Conservation (phyloP, 768 basidiomycete genomes). For the Lactarius indigo region DNA sequence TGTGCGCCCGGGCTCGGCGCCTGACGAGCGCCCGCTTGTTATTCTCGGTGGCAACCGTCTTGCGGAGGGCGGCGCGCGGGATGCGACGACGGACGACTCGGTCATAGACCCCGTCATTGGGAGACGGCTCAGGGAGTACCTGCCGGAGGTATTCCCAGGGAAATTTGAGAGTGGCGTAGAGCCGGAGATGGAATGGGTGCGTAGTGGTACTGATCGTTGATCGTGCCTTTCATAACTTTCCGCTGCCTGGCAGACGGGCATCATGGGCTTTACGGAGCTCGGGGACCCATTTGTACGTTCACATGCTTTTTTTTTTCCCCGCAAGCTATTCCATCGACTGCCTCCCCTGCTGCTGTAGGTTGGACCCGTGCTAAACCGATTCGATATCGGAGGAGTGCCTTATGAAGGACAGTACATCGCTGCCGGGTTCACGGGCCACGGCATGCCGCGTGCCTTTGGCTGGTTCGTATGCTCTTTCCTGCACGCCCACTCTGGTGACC, state of each 20-base stretch:
- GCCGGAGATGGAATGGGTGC: conserved; percentile 81
- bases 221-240: neutral
- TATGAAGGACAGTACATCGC: conserved; percentile 64
- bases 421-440: conserved; percentile 74
- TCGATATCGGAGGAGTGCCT: conserved; percentile 18
- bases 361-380: conserved; percentile 48
- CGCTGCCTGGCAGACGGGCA: conserved; percentile 56
- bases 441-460: conserved; percentile 73
- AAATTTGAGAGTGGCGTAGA: conserved; percentile 46
- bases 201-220: conserved; percentile 25
- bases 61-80: conserved; percentile 44
- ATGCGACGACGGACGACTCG: conserved; percentile 55
- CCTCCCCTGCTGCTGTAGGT: conserved; percentile 41
- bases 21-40: conserved; percentile 48
- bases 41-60: conserved; percentile 72
- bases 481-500: neutral
- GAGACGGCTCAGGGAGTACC: conserved; percentile 49
- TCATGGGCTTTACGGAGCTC: conserved; percentile 69
- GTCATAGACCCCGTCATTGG: conserved; percentile 47
- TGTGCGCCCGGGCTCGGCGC: conserved; percentile 46
- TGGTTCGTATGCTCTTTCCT: conserved; percentile 43
- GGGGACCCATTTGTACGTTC: conserved; percentile 64
- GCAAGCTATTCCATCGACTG: neutral
- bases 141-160: conserved; percentile 55
- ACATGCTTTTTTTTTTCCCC: neutral